Evolutionary conservation across 345 rosid species (phyloP).

Genomic region (Brassica rapa): DNA sequence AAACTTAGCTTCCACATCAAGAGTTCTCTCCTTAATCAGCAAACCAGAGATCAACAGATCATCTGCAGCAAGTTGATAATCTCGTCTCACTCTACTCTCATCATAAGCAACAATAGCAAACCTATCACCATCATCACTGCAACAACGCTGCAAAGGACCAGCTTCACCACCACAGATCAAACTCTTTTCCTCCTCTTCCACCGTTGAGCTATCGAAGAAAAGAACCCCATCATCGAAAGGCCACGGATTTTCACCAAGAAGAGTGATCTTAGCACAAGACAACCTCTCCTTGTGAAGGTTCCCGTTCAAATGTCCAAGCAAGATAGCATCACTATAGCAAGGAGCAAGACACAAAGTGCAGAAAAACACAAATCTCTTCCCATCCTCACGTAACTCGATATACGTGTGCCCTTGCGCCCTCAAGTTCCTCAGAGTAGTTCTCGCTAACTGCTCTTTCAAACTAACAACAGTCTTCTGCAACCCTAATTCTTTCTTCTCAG

Average conservation of each 20-base stretch:
- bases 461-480: slow-evolving; percentile 50
- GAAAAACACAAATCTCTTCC: slow-evolving; percentile 73
- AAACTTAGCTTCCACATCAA: slow-evolving; percentile 59
- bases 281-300: slow-evolving; percentile 72
- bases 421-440: slow-evolving; percentile 61
- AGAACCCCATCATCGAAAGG: slow-evolving; percentile 86
- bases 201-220: slow-evolving; percentile 60
- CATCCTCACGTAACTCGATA: slow-evolving; percentile 80
- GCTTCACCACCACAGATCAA: slow-evolving; percentile 27
- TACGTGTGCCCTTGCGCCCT: slow-evolving; percentile 75
- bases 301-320: slow-evolving; percentile 81
- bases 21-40: slow-evolving; percentile 58
- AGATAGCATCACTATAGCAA: slow-evolving; percentile 69
- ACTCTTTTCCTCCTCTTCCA: slow-evolving; percentile 18
- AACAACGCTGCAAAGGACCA: slow-evolving; percentile 38
- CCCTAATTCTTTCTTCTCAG: slow-evolving; percentile 58
- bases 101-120: slow-evolving; percentile 60
- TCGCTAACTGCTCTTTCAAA: slow-evolving; percentile 68
- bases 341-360: slow-evolving; percentile 87
- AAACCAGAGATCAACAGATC: slow-evolving; percentile 54
- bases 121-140: slow-evolving; percentile 36
- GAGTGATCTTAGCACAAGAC: slow-evolving; percentile 69
- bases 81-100: slow-evolving; percentile 31
- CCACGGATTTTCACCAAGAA: slow-evolving; percentile 77
- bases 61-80: slow-evolving; percentile 33